Evolutionary conservation across 306 rosid species (phyloP).

Genomic region (Datisca glomerata): DNA sequence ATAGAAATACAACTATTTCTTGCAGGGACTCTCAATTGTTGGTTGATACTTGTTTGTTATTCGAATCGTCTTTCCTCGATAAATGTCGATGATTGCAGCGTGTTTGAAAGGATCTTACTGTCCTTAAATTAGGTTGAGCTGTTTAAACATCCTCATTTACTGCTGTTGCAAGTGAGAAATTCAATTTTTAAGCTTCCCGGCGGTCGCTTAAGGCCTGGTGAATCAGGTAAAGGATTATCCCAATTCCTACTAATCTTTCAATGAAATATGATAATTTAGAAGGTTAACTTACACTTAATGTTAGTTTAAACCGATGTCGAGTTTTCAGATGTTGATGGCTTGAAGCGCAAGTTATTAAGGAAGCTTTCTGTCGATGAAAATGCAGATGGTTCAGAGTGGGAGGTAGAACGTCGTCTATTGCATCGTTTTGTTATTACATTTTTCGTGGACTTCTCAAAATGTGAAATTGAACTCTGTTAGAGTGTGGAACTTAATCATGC

Average conservation of each 20-base stretch:
- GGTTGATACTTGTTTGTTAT: too few species aligned
- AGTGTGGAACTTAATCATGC: too few species aligned
- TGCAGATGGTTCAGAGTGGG: slow-evolving; percentile 59
- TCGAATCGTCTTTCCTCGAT: background rate
- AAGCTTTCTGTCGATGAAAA: slow-evolving; percentile 47
- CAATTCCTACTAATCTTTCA: background rate
- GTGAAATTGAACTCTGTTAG: background rate
- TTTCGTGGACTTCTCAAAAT: background rate
- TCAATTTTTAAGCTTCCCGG: slow-evolving; percentile 78
- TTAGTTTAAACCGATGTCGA: background rate
- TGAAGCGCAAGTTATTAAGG: slow-evolving; percentile 60
- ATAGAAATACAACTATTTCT: too few species aligned
- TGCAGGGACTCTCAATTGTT: too few species aligned
- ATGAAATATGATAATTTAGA: background rate
- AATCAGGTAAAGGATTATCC: slow-evolving; percentile 46
- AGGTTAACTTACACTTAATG: too few species aligned
- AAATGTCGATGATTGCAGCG: slow-evolving; percentile 5
- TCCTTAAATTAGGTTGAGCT: slow-evolving; percentile 63
- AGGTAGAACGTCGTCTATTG: slow-evolving; percentile 28
- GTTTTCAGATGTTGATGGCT: slow-evolving; percentile 61
- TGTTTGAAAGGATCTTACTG: slow-evolving; percentile 3
- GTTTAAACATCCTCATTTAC: slow-evolving; percentile 84
- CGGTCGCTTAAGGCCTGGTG: slow-evolving; percentile 78
- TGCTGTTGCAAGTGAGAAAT: slow-evolving; percentile 65
- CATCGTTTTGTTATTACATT: background rate